Evolutionary conservation across 2,329 filamentous ascomycete species (phyloP).

Genomic region (Pseudogymnoascus sp.): DNA sequence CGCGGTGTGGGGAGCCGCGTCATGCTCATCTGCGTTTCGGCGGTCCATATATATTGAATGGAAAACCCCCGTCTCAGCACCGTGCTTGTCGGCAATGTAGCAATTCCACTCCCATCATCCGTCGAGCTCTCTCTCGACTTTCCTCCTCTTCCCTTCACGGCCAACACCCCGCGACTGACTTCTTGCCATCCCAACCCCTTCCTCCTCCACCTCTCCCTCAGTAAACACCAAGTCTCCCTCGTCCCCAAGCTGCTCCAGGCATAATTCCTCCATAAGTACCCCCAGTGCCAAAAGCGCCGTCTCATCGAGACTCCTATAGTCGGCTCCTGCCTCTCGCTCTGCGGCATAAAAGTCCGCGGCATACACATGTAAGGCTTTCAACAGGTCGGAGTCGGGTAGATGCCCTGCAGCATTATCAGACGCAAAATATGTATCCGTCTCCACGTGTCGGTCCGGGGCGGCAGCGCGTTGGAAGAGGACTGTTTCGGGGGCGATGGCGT

Average conservation of each 20-base stretch:
- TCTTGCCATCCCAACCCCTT: background rate
- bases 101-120: background rate
- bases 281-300: constrained; percentile 68
- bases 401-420: constrained; percentile 46
- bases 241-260: constrained; percentile 49
- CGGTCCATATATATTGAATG: background rate
- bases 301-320: constrained; percentile 61
- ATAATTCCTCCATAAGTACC: constrained; percentile 64
- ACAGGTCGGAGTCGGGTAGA: constrained; percentile 60
- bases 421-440: constrained; percentile 63
- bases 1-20: background rate
- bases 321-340: constrained; percentile 23
- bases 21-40: background rate
- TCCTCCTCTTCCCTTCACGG: background rate
- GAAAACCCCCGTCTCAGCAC: background rate
- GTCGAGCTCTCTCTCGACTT: background rate
- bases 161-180: background rate
- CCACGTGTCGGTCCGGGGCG: constrained; percentile 59
- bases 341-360: constrained; percentile 52
- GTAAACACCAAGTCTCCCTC: constrained; percentile 65
- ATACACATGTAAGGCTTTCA: constrained; percentile 62
- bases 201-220: constrained; percentile 36
- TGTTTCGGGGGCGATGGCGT: constrained; percentile 55
- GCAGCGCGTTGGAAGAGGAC: constrained; percentile 56
- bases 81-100: background rate